Evolutionary conservation across 176 grass and related monocot genomes (phyloP).

Genomic region (Hyparrhenia diplandra): DNA sequence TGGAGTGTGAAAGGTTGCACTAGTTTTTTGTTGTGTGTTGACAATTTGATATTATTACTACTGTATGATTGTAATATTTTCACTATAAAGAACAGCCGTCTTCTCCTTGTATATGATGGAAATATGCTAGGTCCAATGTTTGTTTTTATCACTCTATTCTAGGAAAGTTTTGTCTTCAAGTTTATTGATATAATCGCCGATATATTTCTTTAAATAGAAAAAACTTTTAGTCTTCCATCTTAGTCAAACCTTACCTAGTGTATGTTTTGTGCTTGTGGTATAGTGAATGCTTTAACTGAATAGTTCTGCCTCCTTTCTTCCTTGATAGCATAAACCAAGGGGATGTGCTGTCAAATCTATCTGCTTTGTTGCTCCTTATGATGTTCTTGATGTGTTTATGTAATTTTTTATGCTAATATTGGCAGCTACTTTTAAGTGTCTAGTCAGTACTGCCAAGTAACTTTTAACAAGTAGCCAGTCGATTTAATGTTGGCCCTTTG

Average conservation of each 20-base stretch:
- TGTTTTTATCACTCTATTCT: constrained; percentile 1
- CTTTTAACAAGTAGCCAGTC: constrained; percentile 16
- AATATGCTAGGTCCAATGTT: neutral
- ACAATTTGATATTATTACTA: no score
- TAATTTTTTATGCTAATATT: constrained; percentile 7
- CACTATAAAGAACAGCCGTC: neutral
- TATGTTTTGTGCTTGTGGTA: neutral
- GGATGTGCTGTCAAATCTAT: constrained; percentile 10
- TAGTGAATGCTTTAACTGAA: neutral
- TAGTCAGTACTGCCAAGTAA: constrained; percentile 1
- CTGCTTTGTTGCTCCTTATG: constrained; percentile 19
- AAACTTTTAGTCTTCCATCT: neutral
- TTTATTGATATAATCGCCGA: neutral
- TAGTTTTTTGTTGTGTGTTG: no score
- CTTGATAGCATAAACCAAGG: neutral
- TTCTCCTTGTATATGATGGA: neutral
- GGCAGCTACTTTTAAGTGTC: constrained; percentile 28
- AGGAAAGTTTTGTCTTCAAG: neutral
- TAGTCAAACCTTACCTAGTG: neutral
- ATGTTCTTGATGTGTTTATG: constrained; percentile 5
- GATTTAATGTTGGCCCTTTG: constrained; percentile 15
- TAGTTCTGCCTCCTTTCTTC: neutral
- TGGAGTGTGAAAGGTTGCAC: neutral
- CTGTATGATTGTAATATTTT: constrained; percentile 6
- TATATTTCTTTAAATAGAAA: constrained; percentile 7